Evolutionary conservation across 768 basidiomycete genomes (phyloP), one percentile per base, ranked within the genome.

Genomic region (Termitomyces bulborhizus): DNA sequence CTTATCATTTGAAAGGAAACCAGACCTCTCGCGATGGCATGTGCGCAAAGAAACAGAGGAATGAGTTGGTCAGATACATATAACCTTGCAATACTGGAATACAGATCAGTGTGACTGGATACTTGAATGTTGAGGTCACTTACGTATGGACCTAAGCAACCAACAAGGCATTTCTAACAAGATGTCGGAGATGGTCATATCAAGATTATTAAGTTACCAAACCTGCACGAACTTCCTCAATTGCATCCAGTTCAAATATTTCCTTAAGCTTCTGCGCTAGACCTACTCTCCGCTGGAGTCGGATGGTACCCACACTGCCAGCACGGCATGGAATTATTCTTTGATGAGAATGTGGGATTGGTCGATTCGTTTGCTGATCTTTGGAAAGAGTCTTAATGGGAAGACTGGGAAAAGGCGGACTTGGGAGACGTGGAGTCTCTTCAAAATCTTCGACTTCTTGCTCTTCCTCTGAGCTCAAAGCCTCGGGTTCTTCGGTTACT

Each of bases 41-140:
- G 67, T 93, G 93, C 2, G 93, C 93, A 69, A 95, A 99, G 76
- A 99, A 99, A 73, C 96, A 98, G 18, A 98, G 70, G 67, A 96
- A 90, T 11, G 88, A 84, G 62, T 90, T 90, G 1, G 96, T 98
- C 47, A 98, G 76, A 68, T 96, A 99, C 83, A 99, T 91, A 67
- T 96, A 98, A 2, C 96, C 96, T 71, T 99, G 96, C 32, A 99
- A 77, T 59, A 98, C 93, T 90, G 68, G 15, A 24, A 24, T 39
- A 53, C 15, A 52, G 54, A 39, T 54, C 60, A 44, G 44, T 37
- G 9, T 52, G 44, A 34, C 49, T 50, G 12, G 37, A 3, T 21
- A 40, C 26, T 18, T 50, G 9, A 55, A 27, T 48, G 31, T 12
- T 37, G 13, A 3, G n/a, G 11, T 39, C 32, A 85, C 93, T 80